Evolutionary conservation across 495 filamentous ascomycete genomes (phyloP).

Genomic region (Astrothelium macrocarpum): DNA sequence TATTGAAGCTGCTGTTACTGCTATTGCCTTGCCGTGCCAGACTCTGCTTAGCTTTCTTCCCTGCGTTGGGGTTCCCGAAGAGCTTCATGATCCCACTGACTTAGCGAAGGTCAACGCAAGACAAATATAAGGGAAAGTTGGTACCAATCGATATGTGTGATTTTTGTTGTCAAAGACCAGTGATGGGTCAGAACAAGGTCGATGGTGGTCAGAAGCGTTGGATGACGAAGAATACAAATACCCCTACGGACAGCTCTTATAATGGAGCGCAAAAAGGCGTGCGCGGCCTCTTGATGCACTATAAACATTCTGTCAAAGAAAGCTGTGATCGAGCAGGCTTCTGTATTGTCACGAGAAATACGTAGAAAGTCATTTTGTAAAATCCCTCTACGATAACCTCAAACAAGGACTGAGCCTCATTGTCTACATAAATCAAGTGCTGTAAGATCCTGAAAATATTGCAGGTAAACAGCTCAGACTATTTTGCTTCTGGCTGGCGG

Average conservation of each 20-base stretch:
- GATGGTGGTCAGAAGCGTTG: not conserved
- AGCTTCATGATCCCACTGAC: not conserved
- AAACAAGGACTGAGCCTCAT: not conserved
- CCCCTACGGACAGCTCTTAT: not conserved
- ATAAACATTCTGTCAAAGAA: not conserved
- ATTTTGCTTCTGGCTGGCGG: no score
- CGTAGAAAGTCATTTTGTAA: not conserved
- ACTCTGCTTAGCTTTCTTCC: not conserved
- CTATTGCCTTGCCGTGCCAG: not conserved
- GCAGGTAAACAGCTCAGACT: not conserved
- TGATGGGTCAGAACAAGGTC: no score
- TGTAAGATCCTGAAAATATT: not conserved
- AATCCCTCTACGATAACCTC: not conserved
- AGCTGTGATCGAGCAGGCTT: not conserved
- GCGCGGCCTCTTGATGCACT: not conserved
- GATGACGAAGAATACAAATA: not conserved
- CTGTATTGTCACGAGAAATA: not conserved
- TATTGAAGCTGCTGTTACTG: not conserved
- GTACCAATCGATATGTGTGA: not conserved
- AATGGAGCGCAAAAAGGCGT: not conserved
- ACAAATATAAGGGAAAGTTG: not conserved
- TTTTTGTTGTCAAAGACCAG: no score
- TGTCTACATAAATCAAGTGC: not conserved
- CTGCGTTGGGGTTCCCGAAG: not conserved
- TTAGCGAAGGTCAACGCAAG: not conserved